Evolutionary conservation across 1,139 yeast species (phyloP), one percentile per base, ranked within the genome.

Genomic region (Blastobotrys elegans): DNA sequence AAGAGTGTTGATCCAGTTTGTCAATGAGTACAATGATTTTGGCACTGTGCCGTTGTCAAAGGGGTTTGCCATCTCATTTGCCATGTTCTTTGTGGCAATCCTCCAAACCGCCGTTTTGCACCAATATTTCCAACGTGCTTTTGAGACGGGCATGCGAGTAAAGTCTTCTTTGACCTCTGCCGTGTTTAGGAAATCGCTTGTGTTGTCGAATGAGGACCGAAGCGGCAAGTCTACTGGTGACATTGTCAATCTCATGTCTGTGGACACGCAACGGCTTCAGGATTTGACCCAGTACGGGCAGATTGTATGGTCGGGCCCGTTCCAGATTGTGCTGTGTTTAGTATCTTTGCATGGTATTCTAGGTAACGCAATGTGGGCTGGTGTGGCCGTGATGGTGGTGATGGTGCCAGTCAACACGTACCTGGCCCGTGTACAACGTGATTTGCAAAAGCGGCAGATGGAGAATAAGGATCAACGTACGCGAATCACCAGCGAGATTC

Each of bases 311-410:
- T 89, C 97, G 0, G 97, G 97, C 40, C 98, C 98, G 2, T 87
- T 90, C 70, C 98, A 92, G 70, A 82, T 92, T 58, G 58, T 77
- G 38, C 70, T 92, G 50, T 92, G 97, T 73, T 74, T 92, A 57
- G 67, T 75, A 49, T 84, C 95, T 3, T 72, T 92, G 49, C 79
- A 92, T 65, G 76, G 79, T 7, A 69, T 92, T 50, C 71, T 92
- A 50, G 97, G 97, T 33, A 80, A 84, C 56, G 77, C 95, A 26
- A 92, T 92, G 97, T 90, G 97, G 97, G 85, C 95, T 40, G 98
- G 98, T 67, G 96, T 92, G 24, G 68, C 76, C 14, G 80, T 92
- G 51, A 83, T 92, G 83, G 63, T 85, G 6, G 63, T 90, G 43
- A 84, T 90, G 83, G 82, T 92, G 57, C 97, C 97, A 8, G 64